Evolutionary conservation across 768 basidiomycete species (phyloP).

Genomic region (Pleurotus citrinopileatus): DNA sequence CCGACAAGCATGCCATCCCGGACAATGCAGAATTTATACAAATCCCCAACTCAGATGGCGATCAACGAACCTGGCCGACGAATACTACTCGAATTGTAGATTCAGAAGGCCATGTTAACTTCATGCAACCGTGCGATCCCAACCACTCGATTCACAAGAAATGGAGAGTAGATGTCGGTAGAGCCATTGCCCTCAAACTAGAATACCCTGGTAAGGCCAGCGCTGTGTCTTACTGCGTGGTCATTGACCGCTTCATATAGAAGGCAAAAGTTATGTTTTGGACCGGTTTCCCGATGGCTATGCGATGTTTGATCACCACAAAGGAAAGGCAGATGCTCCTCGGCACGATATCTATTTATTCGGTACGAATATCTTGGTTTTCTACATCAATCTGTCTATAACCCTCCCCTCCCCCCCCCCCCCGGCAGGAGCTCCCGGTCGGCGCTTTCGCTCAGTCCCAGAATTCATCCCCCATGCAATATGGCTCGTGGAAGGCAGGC

Average conservation of each 20-base stretch:
- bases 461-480: slow-evolving; percentile 84
- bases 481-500: slow-evolving; percentile 65
- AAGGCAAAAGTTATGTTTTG: slow-evolving; percentile 55
- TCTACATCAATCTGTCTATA: slow-evolving; percentile 2
- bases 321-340: slow-evolving; percentile 50
- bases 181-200: slow-evolving; percentile 39
- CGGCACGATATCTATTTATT: slow-evolving; percentile 79
- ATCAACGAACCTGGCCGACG: slow-evolving; percentile 48
- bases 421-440: slow-evolving; percentile 40
- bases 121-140: slow-evolving; percentile 50
- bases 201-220: slow-evolving; percentile 47
- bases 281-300: slow-evolving; percentile 67
- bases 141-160: slow-evolving; percentile 51
- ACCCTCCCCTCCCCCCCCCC: background rate
- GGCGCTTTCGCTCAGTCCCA: slow-evolving; percentile 72
- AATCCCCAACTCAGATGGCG: slow-evolving; percentile 63
- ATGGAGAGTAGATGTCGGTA: slow-evolving; percentile 52
- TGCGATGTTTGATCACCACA: slow-evolving; percentile 71
- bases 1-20: slow-evolving; percentile 39
- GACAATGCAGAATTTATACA: slow-evolving; percentile 52
- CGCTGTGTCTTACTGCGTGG: slow-evolving; percentile 7
- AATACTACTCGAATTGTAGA: slow-evolving; percentile 55
- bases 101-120: slow-evolving; percentile 67
- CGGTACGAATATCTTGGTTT: slow-evolving; percentile 40
- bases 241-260: slow-evolving; percentile 24